Evolutionary conservation across 192 early-diverging fungal species (phyloP).

Genomic region (Ramicandelaber brevisporus): DNA sequence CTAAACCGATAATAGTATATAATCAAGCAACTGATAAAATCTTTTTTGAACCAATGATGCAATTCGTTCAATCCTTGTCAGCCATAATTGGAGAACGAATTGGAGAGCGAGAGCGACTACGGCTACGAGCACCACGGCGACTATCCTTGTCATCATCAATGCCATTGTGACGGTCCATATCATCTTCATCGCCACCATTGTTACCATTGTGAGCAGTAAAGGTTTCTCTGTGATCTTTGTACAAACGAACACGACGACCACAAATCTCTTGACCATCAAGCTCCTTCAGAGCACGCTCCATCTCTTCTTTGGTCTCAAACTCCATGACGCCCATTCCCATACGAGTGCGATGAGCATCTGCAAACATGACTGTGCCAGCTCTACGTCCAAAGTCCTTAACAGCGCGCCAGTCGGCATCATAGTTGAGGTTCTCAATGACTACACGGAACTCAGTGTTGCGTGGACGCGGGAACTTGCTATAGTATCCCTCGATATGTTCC

Average conservation of each 20-base stretch:
- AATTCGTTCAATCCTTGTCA: no score
- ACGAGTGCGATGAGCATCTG: slow-evolving; percentile 62
- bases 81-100: not conserved
- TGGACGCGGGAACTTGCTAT: slow-evolving; percentile 11
- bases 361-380: slow-evolving; percentile 81
- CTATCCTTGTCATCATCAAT: no score
- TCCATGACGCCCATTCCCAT: slow-evolving; percentile 80
- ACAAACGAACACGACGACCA: slow-evolving; percentile 34
- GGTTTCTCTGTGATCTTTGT: no score
- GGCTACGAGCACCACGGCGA: no score
- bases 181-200: no score
- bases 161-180: no score
- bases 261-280: slow-evolving; percentile 51
- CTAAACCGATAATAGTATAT: no score
- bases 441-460: slow-evolving; percentile 40
- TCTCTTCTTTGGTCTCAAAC: slow-evolving; percentile 52
- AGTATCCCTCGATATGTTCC: slow-evolving; percentile 7
- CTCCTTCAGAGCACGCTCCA: slow-evolving; percentile 61
- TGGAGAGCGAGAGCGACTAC: slow-evolving; percentile 23
- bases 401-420: slow-evolving; percentile 64
- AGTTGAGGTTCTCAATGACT: slow-evolving; percentile 56
- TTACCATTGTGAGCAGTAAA: no score
- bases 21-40: no score
- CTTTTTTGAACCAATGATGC: no score
- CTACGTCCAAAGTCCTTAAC: slow-evolving; percentile 90